Evolutionary conservation across 768 basidiomycete genomes (phyloP).

Genomic region (Phaffia australis): DNA sequence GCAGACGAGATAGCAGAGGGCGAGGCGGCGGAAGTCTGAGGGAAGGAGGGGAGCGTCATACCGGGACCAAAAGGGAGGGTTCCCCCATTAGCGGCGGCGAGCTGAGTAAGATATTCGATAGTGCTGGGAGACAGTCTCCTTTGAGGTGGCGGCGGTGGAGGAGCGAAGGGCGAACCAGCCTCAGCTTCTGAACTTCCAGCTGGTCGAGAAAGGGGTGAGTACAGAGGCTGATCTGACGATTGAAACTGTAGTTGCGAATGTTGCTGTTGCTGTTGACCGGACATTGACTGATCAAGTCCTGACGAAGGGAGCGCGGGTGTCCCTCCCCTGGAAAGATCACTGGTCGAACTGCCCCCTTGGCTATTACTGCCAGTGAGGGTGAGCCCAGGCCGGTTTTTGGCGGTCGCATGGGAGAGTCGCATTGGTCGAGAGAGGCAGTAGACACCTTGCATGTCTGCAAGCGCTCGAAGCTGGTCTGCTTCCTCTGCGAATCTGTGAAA

Average conservation of each 20-base stretch:
- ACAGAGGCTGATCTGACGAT: too few relatives aligned
- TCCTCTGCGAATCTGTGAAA: constrained; percentile 58
- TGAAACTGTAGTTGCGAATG: neutral
- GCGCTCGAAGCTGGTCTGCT: constrained; percentile 73
- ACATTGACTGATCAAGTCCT: neutral
- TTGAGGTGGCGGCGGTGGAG: constrained; percentile 15
- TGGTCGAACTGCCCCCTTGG: constrained; percentile 29
- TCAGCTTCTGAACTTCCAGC: neutral
- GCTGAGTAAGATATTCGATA: constrained; percentile 25
- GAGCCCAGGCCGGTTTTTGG: constrained; percentile 46
- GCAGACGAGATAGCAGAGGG: too few relatives aligned
- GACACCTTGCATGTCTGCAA: constrained; percentile 83
- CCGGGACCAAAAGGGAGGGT: constrained; percentile 24
- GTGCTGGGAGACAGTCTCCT: constrained; percentile 18
- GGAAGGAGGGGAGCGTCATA: constrained; percentile 12
- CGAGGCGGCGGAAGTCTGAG: neutral
- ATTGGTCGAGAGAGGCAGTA: constrained; percentile 72
- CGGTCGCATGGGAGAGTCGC: constrained; percentile 26
- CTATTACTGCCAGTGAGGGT: constrained; percentile 11
- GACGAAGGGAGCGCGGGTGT: neutral
- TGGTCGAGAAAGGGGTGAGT: neutral
- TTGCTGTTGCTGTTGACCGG: neutral
- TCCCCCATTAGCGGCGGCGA: constrained; percentile 25
- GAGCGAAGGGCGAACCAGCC: neutral
- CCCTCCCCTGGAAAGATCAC: constrained; percentile 22